Evolutionary conservation across 2,329 filamentous ascomycete species (phyloP), one percentile per base, ranked within the genome.

Genomic region (Paecilomyces niveus): DNA sequence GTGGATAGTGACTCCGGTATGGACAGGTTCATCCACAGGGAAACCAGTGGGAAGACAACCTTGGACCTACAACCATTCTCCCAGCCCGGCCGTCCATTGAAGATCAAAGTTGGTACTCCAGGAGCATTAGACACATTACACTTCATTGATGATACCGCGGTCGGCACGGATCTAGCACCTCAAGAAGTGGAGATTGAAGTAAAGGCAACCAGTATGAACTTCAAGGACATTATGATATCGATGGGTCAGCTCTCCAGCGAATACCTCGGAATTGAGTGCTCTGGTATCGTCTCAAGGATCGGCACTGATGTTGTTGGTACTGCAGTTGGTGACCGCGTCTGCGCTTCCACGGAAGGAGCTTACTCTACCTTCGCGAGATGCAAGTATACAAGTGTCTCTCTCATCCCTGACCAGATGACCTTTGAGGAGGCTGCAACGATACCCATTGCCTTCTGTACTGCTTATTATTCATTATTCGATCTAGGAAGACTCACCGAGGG

Each of bases 171-270:
- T 1, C 50, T 52, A 3, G 22, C n/a, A 22, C 13, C 9, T 13
- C 58, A 66, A 9, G 31, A 63, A 2, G 53, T 71, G 22, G 64
- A 69, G 32, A 65, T 72, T 15, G 53, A 68, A 15, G 59, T 63
- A 11, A 56, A 59, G n/a, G 67, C 66, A 0, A 62, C 60, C n/a
- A 67, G 67, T 11, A 31, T 70, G 24, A 70, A 68, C 57, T 70
- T 67, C 57, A 59, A 59, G 9, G 67, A 67, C 32, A 58, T 65
- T 31, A 53, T 65, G 56, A 54, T 61, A 24, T 57, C 59, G n/a
- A 35, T 64, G 33, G 63, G 63, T 2, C 65, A 64, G 54, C 39
- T 66, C 2, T 51, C 59, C 4, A 55, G 61, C 18, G 31, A 29
- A 13, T n/a, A 55, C 3, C 58, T 69, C 35, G 68, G 67, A 11